Base-by-base conservation (phyloP, 148 eudicot genomes). In the Agrostemma githago region DNA sequence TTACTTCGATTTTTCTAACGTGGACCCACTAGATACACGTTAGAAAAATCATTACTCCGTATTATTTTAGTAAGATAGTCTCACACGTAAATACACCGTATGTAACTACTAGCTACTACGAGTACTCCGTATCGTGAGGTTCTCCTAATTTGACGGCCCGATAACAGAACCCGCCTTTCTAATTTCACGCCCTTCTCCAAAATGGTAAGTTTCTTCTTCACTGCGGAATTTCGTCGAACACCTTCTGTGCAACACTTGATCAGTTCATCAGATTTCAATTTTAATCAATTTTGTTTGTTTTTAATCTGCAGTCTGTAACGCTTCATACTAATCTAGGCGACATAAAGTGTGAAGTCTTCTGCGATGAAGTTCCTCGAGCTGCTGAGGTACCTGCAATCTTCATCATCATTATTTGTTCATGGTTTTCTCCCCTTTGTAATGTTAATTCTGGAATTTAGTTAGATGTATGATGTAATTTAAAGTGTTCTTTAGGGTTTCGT, bases 241-340 rank as follows among this genome's bases (percentile, higher is more conserved):
- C 43, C 26, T 78, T 65, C 3, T 3, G 44, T 14, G 46, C 41
- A 2, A 40, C 5, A 4, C 5, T 39, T 39, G 39, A 70, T 53
- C 1, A 20, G 14, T 1, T 43, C 5, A 66, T 54, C n/a, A 61
- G 10, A 0, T 6, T 61, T 4, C 8, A n/a, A 15, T 14, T 21
- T 5, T 11, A 21, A 51, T 54, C 5, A 4, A 3, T 62, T 62
- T 62, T 62, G 16, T n/a, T 66, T 8, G 34, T n/a, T 66, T 8
- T 73, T 48, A 10, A 37, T 40, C 59, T 65, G 40, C 88, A 92
- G 96, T 81, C 96, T 3, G 93, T 92, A 79, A 92, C 97, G 17
- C 87, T 92, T 46, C 96, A 92, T 79, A 92, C 97, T 39, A 92
- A 92, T 78, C 84, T 90, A 21, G 97, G 97, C 53, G 96, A 90